Evolutionary conservation across 164 flowering plant genomes (phyloP).

Genomic region (Tetrastigma voinierianum): DNA sequence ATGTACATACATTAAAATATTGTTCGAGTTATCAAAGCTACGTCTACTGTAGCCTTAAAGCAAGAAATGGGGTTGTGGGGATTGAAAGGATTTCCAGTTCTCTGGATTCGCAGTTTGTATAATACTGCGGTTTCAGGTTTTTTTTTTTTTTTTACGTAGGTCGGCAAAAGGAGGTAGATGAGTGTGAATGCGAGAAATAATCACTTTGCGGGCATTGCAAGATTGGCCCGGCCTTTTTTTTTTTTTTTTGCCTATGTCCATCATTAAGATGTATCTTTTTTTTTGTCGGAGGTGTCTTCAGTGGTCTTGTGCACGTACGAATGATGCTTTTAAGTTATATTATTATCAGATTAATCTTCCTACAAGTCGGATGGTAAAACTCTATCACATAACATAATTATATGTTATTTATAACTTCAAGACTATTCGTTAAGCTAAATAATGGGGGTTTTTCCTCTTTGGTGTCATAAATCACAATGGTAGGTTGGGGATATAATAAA

Average conservation of each 20-base stretch:
- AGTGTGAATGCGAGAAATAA: constrained; percentile 7
- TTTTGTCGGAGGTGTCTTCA: too few relatives aligned
- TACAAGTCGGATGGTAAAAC: too few relatives aligned
- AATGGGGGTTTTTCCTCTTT: too few relatives aligned
- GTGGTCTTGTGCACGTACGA: too few relatives aligned
- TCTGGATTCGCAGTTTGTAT: neutral
- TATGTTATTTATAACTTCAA: too few relatives aligned
- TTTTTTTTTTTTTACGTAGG: neutral
- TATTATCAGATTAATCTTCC: too few relatives aligned
- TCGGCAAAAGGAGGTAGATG: neutral
- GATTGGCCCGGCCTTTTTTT: constrained; percentile 11
- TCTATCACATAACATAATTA: too few relatives aligned
- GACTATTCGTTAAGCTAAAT: too few relatives aligned
- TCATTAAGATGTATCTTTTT: too few relatives aligned
- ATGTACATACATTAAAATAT: neutral
- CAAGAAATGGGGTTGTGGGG: constrained; percentile 1
- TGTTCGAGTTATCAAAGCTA: neutral
- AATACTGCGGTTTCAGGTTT: neutral
- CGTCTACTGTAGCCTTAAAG: neutral
- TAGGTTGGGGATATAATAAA: too few relatives aligned
- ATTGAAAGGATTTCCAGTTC: neutral
- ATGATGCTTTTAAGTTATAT: too few relatives aligned
- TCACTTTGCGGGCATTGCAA: constrained; percentile 18
- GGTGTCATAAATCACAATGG: too few relatives aligned
- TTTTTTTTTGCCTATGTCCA: neutral